A percentile compares a stretch with the other conserved stretches of the same genome.
These are phyloP conservation scores for Mycena sp. DNA, from an alignment of 1,284 basidiomycete genomes.

Conservation along the genomic window DNA sequence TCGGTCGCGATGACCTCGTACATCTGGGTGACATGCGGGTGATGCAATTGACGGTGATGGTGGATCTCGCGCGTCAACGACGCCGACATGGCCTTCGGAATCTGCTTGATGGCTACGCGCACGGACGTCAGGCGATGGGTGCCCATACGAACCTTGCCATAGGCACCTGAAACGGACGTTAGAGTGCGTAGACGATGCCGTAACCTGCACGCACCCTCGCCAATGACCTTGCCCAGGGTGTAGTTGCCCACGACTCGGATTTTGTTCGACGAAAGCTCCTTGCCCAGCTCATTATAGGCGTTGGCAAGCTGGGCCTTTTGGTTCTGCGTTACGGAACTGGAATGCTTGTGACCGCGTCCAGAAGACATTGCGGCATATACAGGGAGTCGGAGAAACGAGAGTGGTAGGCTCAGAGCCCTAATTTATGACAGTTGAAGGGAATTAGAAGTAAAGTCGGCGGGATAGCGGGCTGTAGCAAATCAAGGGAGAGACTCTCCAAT, in stretches of 20 bases:
- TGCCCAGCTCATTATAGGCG: slow-evolving; percentile 97
- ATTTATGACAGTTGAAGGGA: slow-evolving; percentile 22
- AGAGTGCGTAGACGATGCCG: slow-evolving; percentile 3
- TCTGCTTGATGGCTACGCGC: slow-evolving; percentile 96
- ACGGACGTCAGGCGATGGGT: slow-evolving; percentile 91
- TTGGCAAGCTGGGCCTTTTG: slow-evolving; percentile 88
- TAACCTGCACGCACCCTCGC: slow-evolving; percentile 77
- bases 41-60: slow-evolving; percentile 96
- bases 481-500: slow-evolving; percentile 16
- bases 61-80: slow-evolving; percentile 97
- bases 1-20: slow-evolving; percentile 99
- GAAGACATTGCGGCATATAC: slow-evolving; percentile 39
- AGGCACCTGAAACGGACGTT: slow-evolving; percentile 69
- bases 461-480: too few relatives aligned
- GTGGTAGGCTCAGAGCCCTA: slow-evolving; percentile 29
- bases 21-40: slow-evolving; percentile 94
- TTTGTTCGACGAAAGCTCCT: slow-evolving; percentile 90
- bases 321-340: slow-evolving; percentile 76
- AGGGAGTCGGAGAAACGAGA: slow-evolving; percentile 24
- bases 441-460: slow-evolving; percentile 10
- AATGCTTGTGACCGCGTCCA: slow-evolving; percentile 65
- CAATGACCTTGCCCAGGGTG: slow-evolving; percentile 94
- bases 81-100: slow-evolving; percentile 91
- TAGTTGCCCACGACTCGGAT: slow-evolving; percentile 95
- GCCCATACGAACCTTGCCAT: slow-evolving; percentile 93